Conservation (phyloP, 768 basidiomycete species). For the Termitomyces sp. region DNA sequence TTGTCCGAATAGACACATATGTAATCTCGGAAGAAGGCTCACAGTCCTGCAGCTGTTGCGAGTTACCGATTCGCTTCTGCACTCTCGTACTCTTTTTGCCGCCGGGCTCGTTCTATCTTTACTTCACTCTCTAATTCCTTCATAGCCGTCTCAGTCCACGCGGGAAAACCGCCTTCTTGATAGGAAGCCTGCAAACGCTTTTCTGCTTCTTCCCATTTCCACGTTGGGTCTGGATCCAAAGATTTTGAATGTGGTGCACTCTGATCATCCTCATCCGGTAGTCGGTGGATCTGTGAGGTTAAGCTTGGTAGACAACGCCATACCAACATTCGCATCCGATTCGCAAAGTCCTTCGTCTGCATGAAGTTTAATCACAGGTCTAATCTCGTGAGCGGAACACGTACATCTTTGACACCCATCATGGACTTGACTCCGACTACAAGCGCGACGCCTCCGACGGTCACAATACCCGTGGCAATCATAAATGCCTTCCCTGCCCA, state of each 20-base stretch:
- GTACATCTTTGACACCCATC: constrained; percentile 52
- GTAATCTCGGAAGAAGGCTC: neutral
- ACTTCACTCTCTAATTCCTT: constrained; percentile 57
- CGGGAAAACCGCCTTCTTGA: constrained; percentile 49
- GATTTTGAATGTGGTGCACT: constrained; percentile 4
- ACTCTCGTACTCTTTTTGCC: constrained; percentile 18
- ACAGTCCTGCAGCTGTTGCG: neutral
- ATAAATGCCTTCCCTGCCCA: constrained; percentile 60
- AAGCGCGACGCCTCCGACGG: constrained; percentile 36
- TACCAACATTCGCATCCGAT: constrained; percentile 47
- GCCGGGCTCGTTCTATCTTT: constrained; percentile 38
- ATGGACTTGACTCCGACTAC: constrained; percentile 45
- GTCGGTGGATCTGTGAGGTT: constrained; percentile 45
- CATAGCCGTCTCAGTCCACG: constrained; percentile 49
- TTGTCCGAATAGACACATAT: neutral
- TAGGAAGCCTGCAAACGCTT: constrained; percentile 50
- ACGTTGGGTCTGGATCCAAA: constrained; percentile 23
- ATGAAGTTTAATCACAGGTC: neutral
- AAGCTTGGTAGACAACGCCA: constrained; percentile 43
- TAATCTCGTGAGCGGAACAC: constrained; percentile 17
- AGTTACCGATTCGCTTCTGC: neutral
- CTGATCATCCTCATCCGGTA: constrained; percentile 26
- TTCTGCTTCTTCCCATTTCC: constrained; percentile 52
- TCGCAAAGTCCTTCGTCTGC: constrained; percentile 56
- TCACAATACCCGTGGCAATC: constrained; percentile 58